A percentile compares a stretch with the other conserved stretches of the same genome.
phyloP scores from a whole-genome alignment of 768 basidiomycete genomes.

The Mycena pura region DNA sequence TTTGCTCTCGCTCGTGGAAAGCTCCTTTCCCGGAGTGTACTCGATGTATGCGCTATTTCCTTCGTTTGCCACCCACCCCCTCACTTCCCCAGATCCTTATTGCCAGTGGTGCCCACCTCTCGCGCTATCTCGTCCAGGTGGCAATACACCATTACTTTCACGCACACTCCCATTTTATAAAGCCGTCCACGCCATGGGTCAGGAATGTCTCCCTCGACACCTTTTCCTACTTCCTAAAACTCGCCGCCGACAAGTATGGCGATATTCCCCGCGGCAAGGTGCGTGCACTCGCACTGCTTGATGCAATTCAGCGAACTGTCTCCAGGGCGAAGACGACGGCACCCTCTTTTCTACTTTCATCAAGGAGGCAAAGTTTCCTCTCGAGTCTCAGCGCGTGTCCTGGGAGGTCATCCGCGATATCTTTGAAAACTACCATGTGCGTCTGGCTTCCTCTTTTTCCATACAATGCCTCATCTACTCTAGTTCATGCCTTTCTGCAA shows the following conservation, averaged over 20 bases:
- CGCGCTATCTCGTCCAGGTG: conserved; percentile 79
- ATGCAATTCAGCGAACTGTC: conserved; percentile 10
- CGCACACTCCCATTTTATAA: conserved; percentile 75
- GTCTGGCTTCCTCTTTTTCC: conserved; percentile 29
- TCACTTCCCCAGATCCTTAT: conserved; percentile 63
- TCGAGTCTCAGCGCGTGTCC: conserved; percentile 60
- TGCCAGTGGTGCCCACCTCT: conserved; percentile 77
- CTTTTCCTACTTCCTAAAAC: conserved; percentile 68
- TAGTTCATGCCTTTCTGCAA: conserved; percentile 82
- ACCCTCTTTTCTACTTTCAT: conserved; percentile 67
- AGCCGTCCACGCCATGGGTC: conserved; percentile 66
- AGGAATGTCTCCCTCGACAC: conserved; percentile 65
- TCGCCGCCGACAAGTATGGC: conserved; percentile 64
- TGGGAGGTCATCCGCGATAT: conserved; percentile 73
- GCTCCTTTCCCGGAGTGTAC: conserved; percentile 66
- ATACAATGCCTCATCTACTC: conserved; percentile 23
- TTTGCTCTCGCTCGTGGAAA: conserved; percentile 78
- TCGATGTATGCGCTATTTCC: conserved; percentile 60
- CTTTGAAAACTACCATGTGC: conserved; percentile 73
- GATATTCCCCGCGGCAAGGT: conserved; percentile 71
- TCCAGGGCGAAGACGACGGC: conserved; percentile 78
- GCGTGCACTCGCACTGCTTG: conserved; percentile 14
- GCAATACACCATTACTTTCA: conserved; percentile 83
- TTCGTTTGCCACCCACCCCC: conserved; percentile 23
- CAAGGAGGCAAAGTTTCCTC: conserved; percentile 71